Conservation (phyloP, 176 grass and related monocot species). For the Cenchrus purpureus region DNA sequence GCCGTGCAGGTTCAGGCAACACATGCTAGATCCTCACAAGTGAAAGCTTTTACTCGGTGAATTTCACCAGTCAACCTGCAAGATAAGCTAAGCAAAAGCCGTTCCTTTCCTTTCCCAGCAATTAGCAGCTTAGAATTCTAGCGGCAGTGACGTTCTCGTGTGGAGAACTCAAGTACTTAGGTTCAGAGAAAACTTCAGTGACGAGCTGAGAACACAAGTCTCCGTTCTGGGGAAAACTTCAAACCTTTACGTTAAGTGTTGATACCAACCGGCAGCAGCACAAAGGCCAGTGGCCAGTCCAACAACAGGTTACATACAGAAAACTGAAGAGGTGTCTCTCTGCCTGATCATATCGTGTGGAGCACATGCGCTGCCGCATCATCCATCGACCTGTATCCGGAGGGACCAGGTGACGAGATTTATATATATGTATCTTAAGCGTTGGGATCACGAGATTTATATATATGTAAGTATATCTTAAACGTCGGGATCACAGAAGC, state of each 20-base stretch:
- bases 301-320: not conserved
- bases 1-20: not conserved
- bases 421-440: slow-evolving; percentile 1
- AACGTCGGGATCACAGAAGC: not conserved
- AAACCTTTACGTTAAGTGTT: not conserved
- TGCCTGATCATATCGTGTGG: not conserved
- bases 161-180: not conserved
- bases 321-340: not conserved
- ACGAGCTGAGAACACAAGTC: not conserved
- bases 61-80: not conserved
- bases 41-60: not conserved
- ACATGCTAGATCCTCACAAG: not conserved
- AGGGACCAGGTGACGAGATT: not conserved
- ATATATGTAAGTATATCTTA: not conserved
- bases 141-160: not conserved
- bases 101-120: not conserved
- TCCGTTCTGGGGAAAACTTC: too few relatives aligned
- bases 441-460: not conserved
- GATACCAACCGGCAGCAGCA: not conserved
- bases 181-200: not conserved
- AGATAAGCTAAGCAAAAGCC: not conserved
- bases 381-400: not conserved
- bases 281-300: not conserved
- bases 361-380: slow-evolving; percentile 21
- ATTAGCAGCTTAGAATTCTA: not conserved